A percentile compares a stretch with the other conserved stretches of the same genome.
These are phyloP conservation scores for Nidularia pulvinata DNA, from an alignment of 768 basidiomycete species.

Conservation along the genomic window DNA sequence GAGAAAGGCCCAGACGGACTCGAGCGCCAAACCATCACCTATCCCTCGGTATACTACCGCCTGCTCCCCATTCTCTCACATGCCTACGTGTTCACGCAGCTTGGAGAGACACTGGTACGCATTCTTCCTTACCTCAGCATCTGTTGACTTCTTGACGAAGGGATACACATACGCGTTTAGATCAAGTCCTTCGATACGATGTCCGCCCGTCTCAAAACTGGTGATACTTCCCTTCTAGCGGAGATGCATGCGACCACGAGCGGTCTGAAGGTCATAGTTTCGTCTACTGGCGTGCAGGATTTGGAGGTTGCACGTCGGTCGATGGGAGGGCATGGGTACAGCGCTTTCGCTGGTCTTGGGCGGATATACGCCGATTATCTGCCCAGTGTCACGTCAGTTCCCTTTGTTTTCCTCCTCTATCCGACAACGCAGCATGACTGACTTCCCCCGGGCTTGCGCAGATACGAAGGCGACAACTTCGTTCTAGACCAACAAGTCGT, in stretches of 20 bases:
- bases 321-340: slow-evolving; percentile 81
- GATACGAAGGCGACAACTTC: slow-evolving; percentile 81
- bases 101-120: slow-evolving; percentile 60
- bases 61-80: slow-evolving; percentile 70
- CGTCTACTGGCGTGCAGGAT: slow-evolving; percentile 50
- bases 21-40: slow-evolving; percentile 67
- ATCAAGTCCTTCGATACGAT: slow-evolving; percentile 47
- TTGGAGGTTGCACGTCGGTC: slow-evolving; percentile 67
- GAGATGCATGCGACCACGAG: slow-evolving; percentile 74
- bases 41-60: slow-evolving; percentile 75
- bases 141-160: not conserved
- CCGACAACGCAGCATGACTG: not conserved
- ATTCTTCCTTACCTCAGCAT: not conserved
- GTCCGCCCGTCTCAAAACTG: slow-evolving; percentile 44
- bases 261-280: slow-evolving; percentile 65
- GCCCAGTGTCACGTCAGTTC: slow-evolving; percentile 59
- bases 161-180: slow-evolving; percentile 22
- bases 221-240: slow-evolving; percentile 62
- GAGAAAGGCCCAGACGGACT: slow-evolving; percentile 44
- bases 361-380: slow-evolving; percentile 63
- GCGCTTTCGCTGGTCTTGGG: slow-evolving; percentile 67
- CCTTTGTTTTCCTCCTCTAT: not conserved
- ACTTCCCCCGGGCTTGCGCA: slow-evolving; percentile 12
- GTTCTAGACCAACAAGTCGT: slow-evolving; percentile 77
- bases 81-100: slow-evolving; percentile 66